A percentile compares a stretch with the other conserved stretches of the same genome.
Conservation (phyloP, 2,329 filamentous ascomycete genomes). For the Penicillium brevicompactum region DNA sequence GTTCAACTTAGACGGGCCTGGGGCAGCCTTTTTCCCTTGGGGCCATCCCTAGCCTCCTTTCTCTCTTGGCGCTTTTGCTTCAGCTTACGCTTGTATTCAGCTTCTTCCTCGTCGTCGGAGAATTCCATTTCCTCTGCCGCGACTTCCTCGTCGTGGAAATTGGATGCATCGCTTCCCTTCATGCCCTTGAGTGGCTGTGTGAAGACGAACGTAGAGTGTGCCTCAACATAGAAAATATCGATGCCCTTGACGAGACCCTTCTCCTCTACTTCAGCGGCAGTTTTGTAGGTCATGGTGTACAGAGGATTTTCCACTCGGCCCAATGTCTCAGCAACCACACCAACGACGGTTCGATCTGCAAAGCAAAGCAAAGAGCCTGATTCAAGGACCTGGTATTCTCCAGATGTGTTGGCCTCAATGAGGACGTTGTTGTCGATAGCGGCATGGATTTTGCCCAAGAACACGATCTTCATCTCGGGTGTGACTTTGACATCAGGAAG, state of each 20-base stretch:
- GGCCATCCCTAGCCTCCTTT: conserved; percentile 50
- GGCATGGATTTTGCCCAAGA: conserved; percentile 73
- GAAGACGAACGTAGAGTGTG: conserved; percentile 81
- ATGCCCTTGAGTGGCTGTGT: conserved; percentile 75
- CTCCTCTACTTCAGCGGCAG: conserved; percentile 66
- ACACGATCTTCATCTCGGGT: conserved; percentile 72
- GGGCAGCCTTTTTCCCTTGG: conserved; percentile 38
- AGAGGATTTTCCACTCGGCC: conserved; percentile 83
- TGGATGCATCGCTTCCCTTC: conserved; percentile 93
- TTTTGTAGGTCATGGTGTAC: conserved; percentile 79
- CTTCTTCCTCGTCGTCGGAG: conserved; percentile 93
- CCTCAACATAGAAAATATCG: conserved; percentile 76
- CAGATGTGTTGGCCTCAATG: conserved; percentile 75
- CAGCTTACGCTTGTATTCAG: conserved; percentile 70
- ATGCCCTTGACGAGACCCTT: conserved; percentile 69
- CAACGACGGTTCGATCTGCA: conserved; percentile 73
- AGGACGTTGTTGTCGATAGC: conserved; percentile 78
- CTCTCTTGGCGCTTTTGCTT: conserved; percentile 67
- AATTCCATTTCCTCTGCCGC: conserved; percentile 87
- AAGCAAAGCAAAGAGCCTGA: conserved; percentile 80
- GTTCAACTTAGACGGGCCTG: conserved; percentile 42
- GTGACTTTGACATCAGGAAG: conserved; percentile 80
- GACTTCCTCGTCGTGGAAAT: conserved; percentile 91
- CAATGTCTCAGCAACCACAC: conserved; percentile 80
- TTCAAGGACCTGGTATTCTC: conserved; percentile 84